phyloP scores from a whole-genome alignment of 257 asterid species.

The Solanum piurae region DNA sequence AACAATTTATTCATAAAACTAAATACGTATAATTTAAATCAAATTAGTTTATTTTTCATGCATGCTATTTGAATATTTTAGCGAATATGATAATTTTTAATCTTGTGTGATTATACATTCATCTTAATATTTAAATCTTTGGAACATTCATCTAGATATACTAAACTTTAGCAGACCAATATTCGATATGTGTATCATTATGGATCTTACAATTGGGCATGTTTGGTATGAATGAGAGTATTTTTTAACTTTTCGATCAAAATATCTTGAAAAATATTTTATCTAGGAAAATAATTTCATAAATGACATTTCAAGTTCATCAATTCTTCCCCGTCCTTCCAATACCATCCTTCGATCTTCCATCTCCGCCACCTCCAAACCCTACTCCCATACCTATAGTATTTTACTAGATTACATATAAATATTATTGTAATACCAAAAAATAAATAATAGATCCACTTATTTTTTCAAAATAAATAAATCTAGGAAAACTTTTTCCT shows the following conservation, averaged over 20 bases:
- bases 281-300: too few relatives aligned
- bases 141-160: neutral
- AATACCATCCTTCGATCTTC: too few relatives aligned
- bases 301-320: too few relatives aligned
- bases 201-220: neutral
- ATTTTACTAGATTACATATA: neutral
- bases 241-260: too few relatives aligned
- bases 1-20: too few relatives aligned
- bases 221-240: too few relatives aligned
- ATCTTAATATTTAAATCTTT: neutral
- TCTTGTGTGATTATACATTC: neutral
- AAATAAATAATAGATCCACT: neutral
- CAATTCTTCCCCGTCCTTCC: too few relatives aligned
- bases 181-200: neutral
- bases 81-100: neutral
- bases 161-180: neutral
- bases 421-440: neutral
- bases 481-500: neutral
- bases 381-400: too few relatives aligned
- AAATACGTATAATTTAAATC: too few relatives aligned
- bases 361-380: too few relatives aligned
- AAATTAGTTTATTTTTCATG: neutral
- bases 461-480: neutral
- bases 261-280: too few relatives aligned
- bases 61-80: neutral